Percentiles rank a stretch among this genome's conserved stretches.
Conservation (phyloP, 1,284 basidiomycete genomes). For the Thecaphora thlaspeos region DNA sequence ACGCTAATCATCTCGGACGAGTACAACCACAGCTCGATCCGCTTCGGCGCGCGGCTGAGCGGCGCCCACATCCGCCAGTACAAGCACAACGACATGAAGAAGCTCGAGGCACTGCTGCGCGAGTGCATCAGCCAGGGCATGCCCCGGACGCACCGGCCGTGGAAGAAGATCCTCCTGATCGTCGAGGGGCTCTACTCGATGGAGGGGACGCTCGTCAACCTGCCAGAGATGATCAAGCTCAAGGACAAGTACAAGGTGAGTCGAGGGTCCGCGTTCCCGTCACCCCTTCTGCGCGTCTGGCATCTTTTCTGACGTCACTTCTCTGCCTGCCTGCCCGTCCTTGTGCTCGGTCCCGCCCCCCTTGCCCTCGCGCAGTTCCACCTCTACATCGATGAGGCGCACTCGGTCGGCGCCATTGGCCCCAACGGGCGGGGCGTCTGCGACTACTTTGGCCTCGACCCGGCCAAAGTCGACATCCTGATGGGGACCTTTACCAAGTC, state of each 20-base stretch:
- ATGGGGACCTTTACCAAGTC: constrained; percentile 99
- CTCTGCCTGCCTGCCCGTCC: too few species aligned
- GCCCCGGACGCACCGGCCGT: constrained; percentile 92
- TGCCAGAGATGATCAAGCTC: constrained; percentile 79
- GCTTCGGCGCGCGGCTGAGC: constrained; percentile 84
- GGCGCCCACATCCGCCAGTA: constrained; percentile 88
- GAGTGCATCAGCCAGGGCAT: constrained; percentile 97
- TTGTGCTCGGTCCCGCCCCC: too few species aligned
- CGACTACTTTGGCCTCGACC: constrained; percentile 89
- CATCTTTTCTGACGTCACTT: too few species aligned
- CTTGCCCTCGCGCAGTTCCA: constrained; percentile 67
- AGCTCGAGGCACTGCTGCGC: constrained; percentile 75
- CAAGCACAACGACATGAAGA: constrained; percentile 94
- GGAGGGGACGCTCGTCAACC: constrained; percentile 89
- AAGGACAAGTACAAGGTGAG: constrained; percentile 92
- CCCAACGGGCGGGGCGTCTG: constrained; percentile 89
- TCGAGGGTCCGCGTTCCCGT: too few species aligned
- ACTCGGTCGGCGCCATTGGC: constrained; percentile 93
- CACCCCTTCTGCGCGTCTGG: too few species aligned
- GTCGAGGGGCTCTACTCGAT: constrained; percentile 97
- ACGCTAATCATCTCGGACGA: constrained; percentile 96
- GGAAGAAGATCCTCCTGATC: constrained; percentile 96
- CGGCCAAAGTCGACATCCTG: constrained; percentile 79
- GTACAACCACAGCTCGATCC: constrained; percentile 92
- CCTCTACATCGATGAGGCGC: constrained; percentile 93